Conservation (phyloP, 768 basidiomycete genomes). For the Pholiota microspora region DNA sequence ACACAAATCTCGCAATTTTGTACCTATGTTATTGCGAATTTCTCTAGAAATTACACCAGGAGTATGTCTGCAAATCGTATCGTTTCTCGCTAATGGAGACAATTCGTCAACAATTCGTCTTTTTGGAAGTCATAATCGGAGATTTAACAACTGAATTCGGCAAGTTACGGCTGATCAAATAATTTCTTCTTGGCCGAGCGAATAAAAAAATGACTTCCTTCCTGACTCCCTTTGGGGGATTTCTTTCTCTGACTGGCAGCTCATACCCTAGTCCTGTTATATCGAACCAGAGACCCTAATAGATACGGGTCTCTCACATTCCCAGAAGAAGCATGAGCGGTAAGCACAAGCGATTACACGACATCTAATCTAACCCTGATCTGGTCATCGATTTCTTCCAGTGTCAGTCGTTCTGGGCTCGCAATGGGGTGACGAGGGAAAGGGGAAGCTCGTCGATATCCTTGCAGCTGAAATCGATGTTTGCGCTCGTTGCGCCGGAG, state of each 20-base stretch:
- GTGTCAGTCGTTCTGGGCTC: conserved; percentile 79
- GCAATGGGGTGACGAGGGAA: conserved; percentile 94
- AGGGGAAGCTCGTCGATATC: conserved; percentile 97
- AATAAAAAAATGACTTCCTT: conserved; percentile 20
- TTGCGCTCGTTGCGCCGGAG: conserved; percentile 95
- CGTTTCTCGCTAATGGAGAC: no score
- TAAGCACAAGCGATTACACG: conserved; percentile 16
- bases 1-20: no score
- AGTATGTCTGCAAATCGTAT: no score
- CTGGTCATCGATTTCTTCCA: conserved; percentile 16
- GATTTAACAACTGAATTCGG: conserved; percentile 14
- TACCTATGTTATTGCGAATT: no score
- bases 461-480: conserved; percentile 86
- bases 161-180: conserved; percentile 19
- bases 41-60: no score
- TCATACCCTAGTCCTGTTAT: no score
- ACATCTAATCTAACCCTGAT: conserved; percentile 22
- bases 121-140: conserved; percentile 1
- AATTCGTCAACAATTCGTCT: no score
- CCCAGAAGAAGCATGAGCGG: conserved; percentile 27
- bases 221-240: conserved; percentile 3
- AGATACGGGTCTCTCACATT: neutral
- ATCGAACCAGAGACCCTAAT: no score
- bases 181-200: conserved; percentile 13
- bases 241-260: conserved; percentile 4